These are phyloP conservation scores for Thelonectria discophora DNA, from an alignment of 2,329 filamentous ascomycete genomes.

Conservation along the genomic window DNA sequence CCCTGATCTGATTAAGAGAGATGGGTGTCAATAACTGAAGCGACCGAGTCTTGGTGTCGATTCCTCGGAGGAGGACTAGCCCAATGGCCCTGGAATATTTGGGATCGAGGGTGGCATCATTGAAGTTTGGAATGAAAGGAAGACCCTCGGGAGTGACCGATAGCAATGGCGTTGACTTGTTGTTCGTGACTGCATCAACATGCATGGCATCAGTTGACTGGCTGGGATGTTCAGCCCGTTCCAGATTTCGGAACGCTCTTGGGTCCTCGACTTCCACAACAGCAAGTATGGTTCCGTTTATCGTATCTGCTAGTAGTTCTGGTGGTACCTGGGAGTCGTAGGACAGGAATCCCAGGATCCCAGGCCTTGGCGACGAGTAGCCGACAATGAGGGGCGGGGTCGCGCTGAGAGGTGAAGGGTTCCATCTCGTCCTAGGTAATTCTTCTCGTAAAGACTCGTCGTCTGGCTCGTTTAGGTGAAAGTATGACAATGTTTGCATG, in stretches of 20 bases:
- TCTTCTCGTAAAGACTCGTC: slow-evolving; percentile 31
- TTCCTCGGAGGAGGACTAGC: slow-evolving; percentile 73
- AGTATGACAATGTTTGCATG: slow-evolving; percentile 85
- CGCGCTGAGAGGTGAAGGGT: slow-evolving; percentile 62
- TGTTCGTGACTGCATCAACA: slow-evolving; percentile 9
- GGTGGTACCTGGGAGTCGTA: slow-evolving; percentile 71
- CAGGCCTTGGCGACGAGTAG: slow-evolving; percentile 60
- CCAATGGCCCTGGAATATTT: slow-evolving; percentile 67
- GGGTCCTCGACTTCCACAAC: slow-evolving; percentile 68
- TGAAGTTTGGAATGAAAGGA: slow-evolving; percentile 67
- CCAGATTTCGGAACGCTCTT: slow-evolving; percentile 55
- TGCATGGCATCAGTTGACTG: slow-evolving; percentile 33
- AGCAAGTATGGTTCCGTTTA: slow-evolving; percentile 76
- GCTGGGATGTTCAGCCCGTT: background rate
- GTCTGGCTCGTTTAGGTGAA: slow-evolving; percentile 59
- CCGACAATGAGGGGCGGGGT: slow-evolving; percentile 68
- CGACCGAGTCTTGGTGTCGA: slow-evolving; percentile 62
- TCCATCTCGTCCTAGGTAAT: slow-evolving; percentile 54
- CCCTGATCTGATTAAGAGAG: slow-evolving; percentile 49
- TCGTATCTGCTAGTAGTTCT: slow-evolving; percentile 67
- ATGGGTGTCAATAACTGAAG: slow-evolving; percentile 75
- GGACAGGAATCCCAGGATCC: slow-evolving; percentile 72
- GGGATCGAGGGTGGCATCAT: slow-evolving; percentile 67
- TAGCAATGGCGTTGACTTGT: slow-evolving; percentile 10
- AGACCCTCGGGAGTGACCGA: slow-evolving; percentile 58